Evolutionary conservation across 306 rosid genomes (phyloP).

Genomic region (Inga laurina): DNA sequence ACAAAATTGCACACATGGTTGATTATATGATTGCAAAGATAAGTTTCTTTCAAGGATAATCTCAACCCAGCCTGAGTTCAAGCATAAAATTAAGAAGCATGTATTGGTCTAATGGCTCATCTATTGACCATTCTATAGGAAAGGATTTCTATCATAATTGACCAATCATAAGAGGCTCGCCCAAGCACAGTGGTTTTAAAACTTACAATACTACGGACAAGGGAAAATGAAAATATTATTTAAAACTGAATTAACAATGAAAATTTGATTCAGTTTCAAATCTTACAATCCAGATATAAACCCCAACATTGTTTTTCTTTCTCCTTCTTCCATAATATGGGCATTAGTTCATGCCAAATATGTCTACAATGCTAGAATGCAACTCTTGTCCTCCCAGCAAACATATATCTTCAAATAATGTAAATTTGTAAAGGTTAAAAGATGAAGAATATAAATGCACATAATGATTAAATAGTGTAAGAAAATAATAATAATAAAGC

Average conservation of each 20-base stretch:
- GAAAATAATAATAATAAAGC: not conserved
- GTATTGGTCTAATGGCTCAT: not conserved
- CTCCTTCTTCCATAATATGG: not conserved
- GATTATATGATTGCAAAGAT: not conserved
- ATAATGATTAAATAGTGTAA: not conserved
- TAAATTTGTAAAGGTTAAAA: not conserved
- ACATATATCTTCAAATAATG: not conserved
- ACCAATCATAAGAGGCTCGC: not conserved
- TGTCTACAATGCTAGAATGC: not conserved
- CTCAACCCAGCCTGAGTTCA: not conserved
- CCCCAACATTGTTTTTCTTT: not conserved
- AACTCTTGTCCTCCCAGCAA: conserved; percentile 12
- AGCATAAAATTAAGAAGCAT: conserved; percentile 15
- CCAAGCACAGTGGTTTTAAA: not conserved
- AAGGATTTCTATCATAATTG: not conserved
- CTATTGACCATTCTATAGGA: not conserved
- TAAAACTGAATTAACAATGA: not conserved
- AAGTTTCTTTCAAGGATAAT: not conserved
- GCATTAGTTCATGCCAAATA: not conserved
- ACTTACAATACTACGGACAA: not conserved
- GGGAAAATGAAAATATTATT: not conserved
- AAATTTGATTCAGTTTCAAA: not conserved
- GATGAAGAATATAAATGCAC: not conserved
- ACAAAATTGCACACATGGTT: conserved; percentile 2
- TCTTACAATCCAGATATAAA: not conserved